phyloP scores from a whole-genome alignment of 2,329 filamentous ascomycete species.

The Penicillium sumatraense region DNA sequence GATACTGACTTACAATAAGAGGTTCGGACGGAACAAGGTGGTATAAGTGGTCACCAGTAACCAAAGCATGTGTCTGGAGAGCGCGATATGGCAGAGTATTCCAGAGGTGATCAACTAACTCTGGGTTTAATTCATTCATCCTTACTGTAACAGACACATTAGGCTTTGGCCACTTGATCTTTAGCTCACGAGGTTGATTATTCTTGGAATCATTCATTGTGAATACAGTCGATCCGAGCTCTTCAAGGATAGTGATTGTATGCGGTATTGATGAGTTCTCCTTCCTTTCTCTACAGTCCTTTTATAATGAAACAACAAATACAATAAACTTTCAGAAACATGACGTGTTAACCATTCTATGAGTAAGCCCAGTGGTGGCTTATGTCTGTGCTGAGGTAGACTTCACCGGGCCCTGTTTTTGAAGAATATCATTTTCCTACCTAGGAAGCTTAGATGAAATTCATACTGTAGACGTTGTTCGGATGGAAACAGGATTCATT shows the following conservation, averaged over 20 bases:
- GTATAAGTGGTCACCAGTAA: constrained; percentile 20
- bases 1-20: constrained; percentile 12
- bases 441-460: not conserved
- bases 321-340: not conserved
- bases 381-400: not conserved
- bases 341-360: not conserved
- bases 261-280: not conserved
- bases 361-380: not conserved
- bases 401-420: not conserved
- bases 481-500: not conserved
- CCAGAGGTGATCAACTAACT: constrained; percentile 10
- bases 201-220: not conserved
- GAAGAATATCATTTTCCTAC: not conserved
- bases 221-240: not conserved
- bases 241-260: not conserved
- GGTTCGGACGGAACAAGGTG: constrained; percentile 18
- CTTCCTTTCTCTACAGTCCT: not conserved
- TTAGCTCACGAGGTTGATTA: constrained; percentile 9
- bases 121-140: constrained; percentile 11
- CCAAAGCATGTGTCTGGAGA: constrained; percentile 20
- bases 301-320: constrained; percentile 1
- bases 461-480: too few species aligned
- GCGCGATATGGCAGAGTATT: constrained; percentile 15
- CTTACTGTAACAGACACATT: constrained; percentile 10
- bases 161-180: constrained; percentile 17